Evolutionary conservation across 768 basidiomycete genomes (phyloP).

Genomic region (Boletus pseudo-olivaceus): DNA sequence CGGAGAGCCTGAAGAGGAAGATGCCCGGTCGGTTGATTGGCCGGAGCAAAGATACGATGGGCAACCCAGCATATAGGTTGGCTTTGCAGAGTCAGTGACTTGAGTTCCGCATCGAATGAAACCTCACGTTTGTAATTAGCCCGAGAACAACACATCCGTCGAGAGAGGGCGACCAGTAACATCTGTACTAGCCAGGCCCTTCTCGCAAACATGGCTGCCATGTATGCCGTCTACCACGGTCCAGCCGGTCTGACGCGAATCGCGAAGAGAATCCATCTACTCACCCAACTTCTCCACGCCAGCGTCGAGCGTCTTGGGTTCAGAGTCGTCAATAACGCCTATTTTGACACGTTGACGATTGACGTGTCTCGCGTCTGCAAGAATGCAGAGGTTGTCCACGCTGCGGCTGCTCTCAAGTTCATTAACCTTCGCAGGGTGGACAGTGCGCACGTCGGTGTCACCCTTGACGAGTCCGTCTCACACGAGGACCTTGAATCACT

Average conservation of each 20-base stretch:
- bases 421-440: conserved; percentile 86
- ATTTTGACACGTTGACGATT: conserved; percentile 91
- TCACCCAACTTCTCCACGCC: conserved; percentile 72
- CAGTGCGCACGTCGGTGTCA: conserved; percentile 74
- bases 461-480: conserved; percentile 87
- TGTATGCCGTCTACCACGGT: conserved; percentile 98
- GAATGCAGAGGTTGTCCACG: conserved; percentile 63
- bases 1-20: conserved; percentile 88
- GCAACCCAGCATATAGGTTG: conserved; percentile 85
- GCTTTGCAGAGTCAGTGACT: conserved; percentile 82
- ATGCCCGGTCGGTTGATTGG: conserved; percentile 99
- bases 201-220: conserved; percentile 98
- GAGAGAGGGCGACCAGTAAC: conserved; percentile 97
- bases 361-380: conserved; percentile 60
- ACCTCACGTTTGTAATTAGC: conserved; percentile 44
- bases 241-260: conserved; percentile 81
- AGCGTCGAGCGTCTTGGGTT: conserved; percentile 73
- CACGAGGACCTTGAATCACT: conserved; percentile 71
- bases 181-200: conserved; percentile 98
- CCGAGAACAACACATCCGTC: conserved; percentile 94
- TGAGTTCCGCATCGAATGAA: neutral
- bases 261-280: conserved; percentile 85
- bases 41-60: conserved; percentile 77
- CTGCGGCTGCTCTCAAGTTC: conserved; percentile 54
- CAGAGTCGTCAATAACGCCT: conserved; percentile 61